Conservation (phyloP, 176 grass and related monocot genomes). For the Rhipidocladum racemiflorum region DNA sequence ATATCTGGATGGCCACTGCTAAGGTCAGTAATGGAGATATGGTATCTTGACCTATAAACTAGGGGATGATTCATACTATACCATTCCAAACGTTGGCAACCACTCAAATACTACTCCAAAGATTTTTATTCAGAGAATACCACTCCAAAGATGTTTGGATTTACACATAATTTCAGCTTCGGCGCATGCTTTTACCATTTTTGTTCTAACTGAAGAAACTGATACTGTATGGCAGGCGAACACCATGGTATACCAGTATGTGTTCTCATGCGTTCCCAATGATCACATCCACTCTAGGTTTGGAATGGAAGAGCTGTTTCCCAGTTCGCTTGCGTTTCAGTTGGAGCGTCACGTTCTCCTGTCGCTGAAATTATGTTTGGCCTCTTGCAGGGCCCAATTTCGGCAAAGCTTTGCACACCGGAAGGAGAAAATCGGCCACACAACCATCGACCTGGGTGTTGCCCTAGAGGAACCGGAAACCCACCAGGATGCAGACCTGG, state of each 20-base stretch:
- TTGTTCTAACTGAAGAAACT: slow-evolving; percentile 10
- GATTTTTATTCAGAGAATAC: no score
- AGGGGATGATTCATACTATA: no score
- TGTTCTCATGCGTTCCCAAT: slow-evolving; percentile 93
- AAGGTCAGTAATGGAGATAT: slow-evolving; percentile 53
- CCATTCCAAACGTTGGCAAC: no score
- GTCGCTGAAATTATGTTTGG: slow-evolving; percentile 28
- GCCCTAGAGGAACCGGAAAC: slow-evolving; percentile 64
- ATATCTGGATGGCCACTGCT: slow-evolving; percentile 94
- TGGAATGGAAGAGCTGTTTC: background rate
- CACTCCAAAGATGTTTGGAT: no score
- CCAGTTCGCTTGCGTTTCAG: background rate
- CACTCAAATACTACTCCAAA: no score
- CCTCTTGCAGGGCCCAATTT: slow-evolving; percentile 55
- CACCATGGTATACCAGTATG: slow-evolving; percentile 83
- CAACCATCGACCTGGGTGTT: slow-evolving; percentile 83
- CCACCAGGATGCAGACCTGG: slow-evolving; percentile 48
- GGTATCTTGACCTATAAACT: slow-evolving; percentile 2
- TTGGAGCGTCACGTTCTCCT: background rate
- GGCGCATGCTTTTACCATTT: slow-evolving; percentile 4
- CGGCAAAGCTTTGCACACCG: slow-evolving; percentile 67
- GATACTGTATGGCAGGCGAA: slow-evolving; percentile 61
- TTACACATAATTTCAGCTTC: no score
- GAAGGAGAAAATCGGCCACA: slow-evolving; percentile 85
- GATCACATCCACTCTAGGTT: slow-evolving; percentile 94